Percentiles rank a stretch among this genome's conserved stretches.
These are phyloP conservation scores for Amphicarpaea edgeworthii DNA, from an alignment of 306 rosid species.

Conservation along the genomic window DNA sequence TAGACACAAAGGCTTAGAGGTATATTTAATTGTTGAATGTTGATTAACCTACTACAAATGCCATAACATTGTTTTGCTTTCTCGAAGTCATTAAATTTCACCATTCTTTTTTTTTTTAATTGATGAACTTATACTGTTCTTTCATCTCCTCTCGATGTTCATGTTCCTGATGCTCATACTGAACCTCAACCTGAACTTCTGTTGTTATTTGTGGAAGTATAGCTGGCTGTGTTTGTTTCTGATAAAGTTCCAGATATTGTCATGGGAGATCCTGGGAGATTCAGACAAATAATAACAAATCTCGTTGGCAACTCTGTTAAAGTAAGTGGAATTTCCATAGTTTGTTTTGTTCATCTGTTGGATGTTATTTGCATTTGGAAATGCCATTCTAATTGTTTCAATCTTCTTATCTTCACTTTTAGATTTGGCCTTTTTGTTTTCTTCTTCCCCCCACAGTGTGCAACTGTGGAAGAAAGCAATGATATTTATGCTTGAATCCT, in stretches of 20 bases:
- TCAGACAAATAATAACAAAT: slow-evolving; percentile 91
- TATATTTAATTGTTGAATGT: slow-evolving; percentile 49
- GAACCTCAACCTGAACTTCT: slow-evolving; percentile 24
- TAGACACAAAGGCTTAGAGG: slow-evolving; percentile 87
- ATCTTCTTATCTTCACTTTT: background rate
- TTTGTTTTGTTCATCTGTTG: slow-evolving; percentile 8
- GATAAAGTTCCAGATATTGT: slow-evolving; percentile 84
- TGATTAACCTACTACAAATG: slow-evolving; percentile 17
- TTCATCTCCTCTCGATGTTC: slow-evolving; percentile 36
- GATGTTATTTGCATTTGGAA: slow-evolving; percentile 7
- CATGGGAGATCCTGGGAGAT: slow-evolving; percentile 93
- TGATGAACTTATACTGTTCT: slow-evolving; percentile 40
- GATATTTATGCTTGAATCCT: slow-evolving; percentile 10
- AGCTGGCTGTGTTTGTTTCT: slow-evolving; percentile 93
- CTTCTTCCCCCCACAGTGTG: background rate
- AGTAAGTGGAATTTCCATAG: slow-evolving; percentile 53
- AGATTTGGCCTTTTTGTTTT: background rate
- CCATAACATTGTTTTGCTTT: background rate
- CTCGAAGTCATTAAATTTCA: background rate
- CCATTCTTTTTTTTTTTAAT: slow-evolving; percentile 2
- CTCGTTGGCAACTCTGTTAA: slow-evolving; percentile 95
- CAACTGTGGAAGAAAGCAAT: background rate
- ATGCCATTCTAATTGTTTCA: background rate
- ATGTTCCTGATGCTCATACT: slow-evolving; percentile 14
- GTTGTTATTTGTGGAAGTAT: slow-evolving; percentile 48